Base-by-base conservation (phyloP, 306 rosid species). In the Hylodesmum podocarpum region DNA sequence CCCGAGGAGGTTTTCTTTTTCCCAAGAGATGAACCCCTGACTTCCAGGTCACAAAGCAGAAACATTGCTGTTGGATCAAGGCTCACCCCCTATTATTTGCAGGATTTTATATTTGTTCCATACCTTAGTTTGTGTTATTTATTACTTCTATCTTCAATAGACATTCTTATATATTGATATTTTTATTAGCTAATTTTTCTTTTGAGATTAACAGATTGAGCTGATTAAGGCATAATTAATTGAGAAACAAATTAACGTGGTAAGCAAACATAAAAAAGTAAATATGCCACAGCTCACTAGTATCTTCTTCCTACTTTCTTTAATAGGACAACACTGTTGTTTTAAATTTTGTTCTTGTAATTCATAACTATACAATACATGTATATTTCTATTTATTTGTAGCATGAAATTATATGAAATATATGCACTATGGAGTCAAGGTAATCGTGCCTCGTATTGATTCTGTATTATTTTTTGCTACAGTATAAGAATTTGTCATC, bases 361-460 rank as follows among this genome's bases (percentile, higher is more conserved):
- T 49, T 62, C 27, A 19, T 43, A 54, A 50, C 18, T 36, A 33
- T 47, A 24, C 12, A 21, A 44, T 57, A 39, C 29, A 14, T 40
- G 29, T 28, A 33, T 37, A 36, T 25, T 25, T 51, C 13, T 66
- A 15, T 72, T 50, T 77, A 29, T 44, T 55, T 33, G 21, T 24
- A 22, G 16, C 50, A 55, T 46, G 70, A 16, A 40, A 64, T 34
- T 33, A 68, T 73, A 76, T 63, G 58, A 34, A 75, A 76, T 63
- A 57, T 78, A 67, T n/a, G n/a, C n/a, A n/a, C n/a, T n/a, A n/a
- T 73, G 41, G 13, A 11, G 37, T 72, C 44, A 58, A 66, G 76
- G 36, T 50, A 34, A 43, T 43, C 39, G 18, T 31, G 63, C 62
- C 31, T 78, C 29, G 44, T 22, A 47, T 65, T 27, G 53, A 15